Conservation (phyloP, 305 asterid species). For the Ilex paraguariensis region DNA sequence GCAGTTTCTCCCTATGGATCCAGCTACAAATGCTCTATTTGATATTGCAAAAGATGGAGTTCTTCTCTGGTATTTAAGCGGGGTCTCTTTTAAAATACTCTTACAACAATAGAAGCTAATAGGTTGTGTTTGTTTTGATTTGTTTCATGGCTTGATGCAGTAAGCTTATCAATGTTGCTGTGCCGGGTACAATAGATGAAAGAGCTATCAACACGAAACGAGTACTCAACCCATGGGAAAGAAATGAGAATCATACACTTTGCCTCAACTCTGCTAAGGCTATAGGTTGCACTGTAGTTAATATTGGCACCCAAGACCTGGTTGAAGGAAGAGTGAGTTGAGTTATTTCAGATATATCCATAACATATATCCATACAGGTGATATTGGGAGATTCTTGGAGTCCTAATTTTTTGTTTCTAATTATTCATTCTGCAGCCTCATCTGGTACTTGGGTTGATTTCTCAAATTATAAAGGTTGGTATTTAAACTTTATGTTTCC, state of each 20-base stretch:
- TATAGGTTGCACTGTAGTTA: conserved; percentile 26
- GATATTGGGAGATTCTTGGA: not conserved
- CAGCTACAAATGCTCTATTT: conserved; percentile 17
- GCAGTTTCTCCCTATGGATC: conserved; percentile 22
- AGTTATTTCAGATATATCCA: not conserved
- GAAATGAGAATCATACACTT: conserved; percentile 23
- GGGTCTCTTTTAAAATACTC: not conserved
- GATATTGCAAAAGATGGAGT: conserved; percentile 70
- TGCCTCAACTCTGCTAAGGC: conserved; percentile 26
- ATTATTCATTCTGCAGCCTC: not conserved
- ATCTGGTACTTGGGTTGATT: conserved; percentile 2
- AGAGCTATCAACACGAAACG: conserved; percentile 19
- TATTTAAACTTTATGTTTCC: not conserved
- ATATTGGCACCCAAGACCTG: conserved; percentile 16
- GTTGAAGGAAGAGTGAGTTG: conserved; percentile 5
- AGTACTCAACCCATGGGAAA: conserved; percentile 24
- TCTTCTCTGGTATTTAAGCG: conserved; percentile 29
- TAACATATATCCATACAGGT: not conserved
- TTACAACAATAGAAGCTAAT: conserved; percentile 2
- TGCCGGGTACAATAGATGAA: conserved; percentile 20
- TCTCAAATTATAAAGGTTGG: conserved; percentile 5
- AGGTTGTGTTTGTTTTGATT: not conserved
- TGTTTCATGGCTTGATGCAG: conserved; percentile 34
- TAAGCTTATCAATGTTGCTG: conserved; percentile 95
- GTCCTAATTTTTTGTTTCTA: not conserved